These are phyloP conservation scores for Naganishia albida DNA, from an alignment of 1,284 basidiomycete species.

Conservation along the genomic window DNA sequence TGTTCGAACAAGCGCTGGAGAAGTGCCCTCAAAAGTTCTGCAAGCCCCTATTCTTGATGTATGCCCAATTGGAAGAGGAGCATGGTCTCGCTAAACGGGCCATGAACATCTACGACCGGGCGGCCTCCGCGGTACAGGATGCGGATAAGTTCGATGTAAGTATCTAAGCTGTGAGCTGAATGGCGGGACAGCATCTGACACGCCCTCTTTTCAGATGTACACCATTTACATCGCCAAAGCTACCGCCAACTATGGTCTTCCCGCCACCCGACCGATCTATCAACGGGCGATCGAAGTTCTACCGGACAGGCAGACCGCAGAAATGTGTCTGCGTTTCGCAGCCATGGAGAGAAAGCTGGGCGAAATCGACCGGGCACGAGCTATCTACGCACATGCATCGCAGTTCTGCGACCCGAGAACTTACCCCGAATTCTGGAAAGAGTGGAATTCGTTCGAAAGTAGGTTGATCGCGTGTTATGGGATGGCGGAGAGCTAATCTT, in stretches of 20 bases:
- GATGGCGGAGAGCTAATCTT: background rate
- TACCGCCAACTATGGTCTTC: constrained; percentile 89
- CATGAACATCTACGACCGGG: constrained; percentile 94
- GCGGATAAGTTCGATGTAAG: constrained; percentile 91
- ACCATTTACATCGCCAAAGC: constrained; percentile 97
- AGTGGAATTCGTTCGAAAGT: constrained; percentile 95
- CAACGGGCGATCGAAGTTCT: constrained; percentile 92
- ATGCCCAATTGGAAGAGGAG: constrained; percentile 91
- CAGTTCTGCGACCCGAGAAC: constrained; percentile 97
- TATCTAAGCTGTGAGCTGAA: constrained; percentile 13
- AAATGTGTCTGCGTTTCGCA: constrained; percentile 96
- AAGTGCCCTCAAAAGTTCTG: constrained; percentile 93
- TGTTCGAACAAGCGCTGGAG: constrained; percentile 97
- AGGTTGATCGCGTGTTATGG: constrained; percentile 32
- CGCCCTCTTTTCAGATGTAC: constrained; percentile 69
- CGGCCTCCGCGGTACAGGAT: constrained; percentile 78
- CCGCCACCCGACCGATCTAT: constrained; percentile 95
- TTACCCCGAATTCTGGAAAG: constrained; percentile 87
- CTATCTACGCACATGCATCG: constrained; percentile 94
- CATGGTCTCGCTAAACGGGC: constrained; percentile 91
- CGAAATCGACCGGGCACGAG: constrained; percentile 95
- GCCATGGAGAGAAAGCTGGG: constrained; percentile 95
- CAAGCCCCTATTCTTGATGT: constrained; percentile 94
- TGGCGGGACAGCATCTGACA: background rate
- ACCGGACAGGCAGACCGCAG: constrained; percentile 90